Conservation (phyloP, 257 asterid species). For the Echites panduratus region DNA sequence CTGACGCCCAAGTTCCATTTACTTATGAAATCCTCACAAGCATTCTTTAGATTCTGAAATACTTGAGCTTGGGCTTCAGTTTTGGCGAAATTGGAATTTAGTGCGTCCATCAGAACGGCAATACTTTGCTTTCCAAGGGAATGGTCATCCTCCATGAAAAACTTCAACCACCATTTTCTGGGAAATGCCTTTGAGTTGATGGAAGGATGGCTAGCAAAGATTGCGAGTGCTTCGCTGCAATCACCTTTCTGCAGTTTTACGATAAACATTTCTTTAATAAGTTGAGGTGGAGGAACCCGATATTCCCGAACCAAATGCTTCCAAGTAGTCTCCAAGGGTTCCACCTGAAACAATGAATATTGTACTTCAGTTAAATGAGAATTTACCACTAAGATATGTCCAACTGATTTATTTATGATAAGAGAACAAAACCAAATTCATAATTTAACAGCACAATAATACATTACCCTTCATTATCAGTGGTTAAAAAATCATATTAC, state of each 20-base stretch:
- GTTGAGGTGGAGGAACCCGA: constrained; percentile 52
- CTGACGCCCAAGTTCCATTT: constrained; percentile 9
- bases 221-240: constrained; percentile 44
- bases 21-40: constrained; percentile 46
- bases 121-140: constrained; percentile 35
- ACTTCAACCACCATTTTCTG: constrained; percentile 56
- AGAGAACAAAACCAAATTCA: background rate
- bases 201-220: constrained; percentile 34
- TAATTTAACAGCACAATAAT: background rate
- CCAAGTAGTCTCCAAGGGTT: constrained; percentile 69
- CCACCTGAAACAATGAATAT: constrained; percentile 28
- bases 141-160: constrained; percentile 41
- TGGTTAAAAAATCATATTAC: too few species aligned
- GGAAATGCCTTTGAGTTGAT: constrained; percentile 52
- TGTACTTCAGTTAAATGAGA: background rate
- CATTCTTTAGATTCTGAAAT: constrained; percentile 38
- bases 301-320: constrained; percentile 45
- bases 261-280: constrained; percentile 55
- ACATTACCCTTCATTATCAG: too few species aligned
- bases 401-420: background rate
- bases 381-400: background rate
- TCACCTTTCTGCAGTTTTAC: constrained; percentile 52
- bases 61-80: constrained; percentile 32
- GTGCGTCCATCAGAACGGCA: constrained; percentile 33
- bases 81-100: constrained; percentile 15